Evolutionary conservation across 2,329 filamentous ascomycete species (phyloP).

Genomic region (Fusarium denticulatum): DNA sequence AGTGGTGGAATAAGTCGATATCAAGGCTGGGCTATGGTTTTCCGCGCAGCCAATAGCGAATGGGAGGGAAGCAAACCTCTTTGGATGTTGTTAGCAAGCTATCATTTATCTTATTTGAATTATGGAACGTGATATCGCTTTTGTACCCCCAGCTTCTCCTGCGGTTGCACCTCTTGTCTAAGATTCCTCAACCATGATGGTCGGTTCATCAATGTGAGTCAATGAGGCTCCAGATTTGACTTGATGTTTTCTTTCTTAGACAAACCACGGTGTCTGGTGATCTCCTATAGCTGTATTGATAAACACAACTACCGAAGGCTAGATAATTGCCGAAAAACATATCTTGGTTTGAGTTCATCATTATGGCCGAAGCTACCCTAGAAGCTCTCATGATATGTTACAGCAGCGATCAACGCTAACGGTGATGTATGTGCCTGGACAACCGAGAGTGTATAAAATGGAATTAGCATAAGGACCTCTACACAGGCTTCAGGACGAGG

Average conservation of each 20-base stretch:
- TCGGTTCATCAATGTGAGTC: rapidly evolving
- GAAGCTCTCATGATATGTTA: slow-evolving; percentile 5
- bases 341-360: not conserved
- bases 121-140: not conserved
- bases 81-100: not conserved
- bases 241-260: not conserved
- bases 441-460: not conserved
- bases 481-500: not conserved
- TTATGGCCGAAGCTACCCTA: not conserved
- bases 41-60: not conserved
- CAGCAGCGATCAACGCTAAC: not conserved
- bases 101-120: no score
- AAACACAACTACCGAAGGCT: not conserved
- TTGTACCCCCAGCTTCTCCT: not conserved
- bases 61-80: not conserved
- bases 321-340: not conserved
- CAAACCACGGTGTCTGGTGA: not conserved
- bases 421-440: not conserved
- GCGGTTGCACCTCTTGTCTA: no score
- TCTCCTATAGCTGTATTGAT: not conserved
- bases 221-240: not conserved
- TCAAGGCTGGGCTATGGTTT: no score
- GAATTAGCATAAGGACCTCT: not conserved
- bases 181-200: no score
- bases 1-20: not conserved